Evolutionary conservation across 1,139 yeast genomes (phyloP), one percentile per base, ranked within the genome.

Genomic region (Kurtzmaniella quercitrusa): DNA sequence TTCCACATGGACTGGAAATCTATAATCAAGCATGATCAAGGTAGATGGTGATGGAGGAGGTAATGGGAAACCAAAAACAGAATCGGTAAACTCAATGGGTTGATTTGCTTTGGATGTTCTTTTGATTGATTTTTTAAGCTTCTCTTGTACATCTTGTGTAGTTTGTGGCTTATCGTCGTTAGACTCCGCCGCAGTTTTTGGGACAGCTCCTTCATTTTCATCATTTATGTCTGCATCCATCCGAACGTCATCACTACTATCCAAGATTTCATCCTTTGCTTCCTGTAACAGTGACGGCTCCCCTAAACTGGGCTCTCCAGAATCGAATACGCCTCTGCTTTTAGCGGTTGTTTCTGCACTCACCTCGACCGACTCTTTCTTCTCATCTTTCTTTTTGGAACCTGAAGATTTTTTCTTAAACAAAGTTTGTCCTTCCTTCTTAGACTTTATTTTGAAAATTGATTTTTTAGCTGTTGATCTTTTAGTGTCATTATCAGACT

Each of bases 1-100:
- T 63, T 94, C 98, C 38, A 93, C 95, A 60, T 91, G 96, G 38
- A 93, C 82, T 0, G 98, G 97, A 60, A 88, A 87, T 50, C 98
- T 71, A 56, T 84, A 82, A 59, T 84, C 91, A 50, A 84, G 71
- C 95, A 85, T 85, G 26, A 84, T 76, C 42, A 85, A 70, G 0
- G 93, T 84, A 0, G 91, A 82, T 36, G 74, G 78, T 0, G 91
- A 82, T 20, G 88, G 78, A 32, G 89, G 89, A 1, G 95, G 95
- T 44, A 85, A 66, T 3, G 95, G 94, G 63, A 85, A 85, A 3
- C 95, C 95, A 65, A 85, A 85, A 3, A 93, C 91, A 19, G 91
- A 83, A 50, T 84, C 93, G 2, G 87, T 82, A 63, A 84, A 84
- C 50, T 82, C 80, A 37, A 84, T 76, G 0, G 94, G 91, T 45